These are phyloP conservation scores for Aspergillus persii DNA, from an alignment of 2,329 filamentous ascomycete genomes.

Conservation along the genomic window DNA sequence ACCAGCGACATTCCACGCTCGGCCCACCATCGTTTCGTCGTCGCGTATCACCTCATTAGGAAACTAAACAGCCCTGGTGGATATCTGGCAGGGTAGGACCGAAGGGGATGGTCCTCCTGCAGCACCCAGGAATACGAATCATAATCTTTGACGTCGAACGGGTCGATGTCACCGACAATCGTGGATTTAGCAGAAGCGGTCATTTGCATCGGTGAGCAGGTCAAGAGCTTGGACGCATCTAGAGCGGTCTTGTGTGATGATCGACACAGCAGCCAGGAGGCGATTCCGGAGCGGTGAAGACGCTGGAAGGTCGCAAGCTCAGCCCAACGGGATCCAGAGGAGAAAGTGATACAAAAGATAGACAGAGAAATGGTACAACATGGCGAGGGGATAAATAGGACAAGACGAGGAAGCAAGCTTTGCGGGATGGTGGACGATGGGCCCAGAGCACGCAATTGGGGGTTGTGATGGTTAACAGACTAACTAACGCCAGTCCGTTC, in stretches of 20 bases:
- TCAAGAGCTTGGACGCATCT: not conserved
- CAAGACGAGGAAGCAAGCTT: not conserved
- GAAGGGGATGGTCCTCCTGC: slow-evolving; percentile 35
- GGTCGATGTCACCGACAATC: not conserved
- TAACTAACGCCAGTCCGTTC: not conserved
- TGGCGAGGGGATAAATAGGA: slow-evolving; percentile 1
- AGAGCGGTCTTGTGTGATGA: not conserved
- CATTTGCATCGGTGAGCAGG: slow-evolving; percentile 4
- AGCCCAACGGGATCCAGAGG: not conserved
- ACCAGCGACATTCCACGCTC: slow-evolving; percentile 21
- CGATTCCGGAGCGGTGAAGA: not conserved
- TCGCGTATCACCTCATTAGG: slow-evolving; percentile 15
- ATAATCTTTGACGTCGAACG: slow-evolving; percentile 10
- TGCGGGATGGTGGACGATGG: slow-evolving; percentile 10
- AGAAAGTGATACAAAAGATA: not conserved
- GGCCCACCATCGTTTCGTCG: slow-evolving; percentile 18
- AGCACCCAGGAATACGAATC: slow-evolving; percentile 19
- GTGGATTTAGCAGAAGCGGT: not conserved
- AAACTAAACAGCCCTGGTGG: slow-evolving; percentile 25
- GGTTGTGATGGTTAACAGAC: slow-evolving; percentile 11
- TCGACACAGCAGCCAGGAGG: not conserved
- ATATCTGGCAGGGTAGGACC: slow-evolving; percentile 31
- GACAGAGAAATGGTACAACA: not conserved
- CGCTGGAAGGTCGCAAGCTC: not conserved
- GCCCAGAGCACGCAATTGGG: slow-evolving; percentile 21